Conservation (phyloP, 1,284 basidiomycete genomes). For the Ceraceosorus guamensis region DNA sequence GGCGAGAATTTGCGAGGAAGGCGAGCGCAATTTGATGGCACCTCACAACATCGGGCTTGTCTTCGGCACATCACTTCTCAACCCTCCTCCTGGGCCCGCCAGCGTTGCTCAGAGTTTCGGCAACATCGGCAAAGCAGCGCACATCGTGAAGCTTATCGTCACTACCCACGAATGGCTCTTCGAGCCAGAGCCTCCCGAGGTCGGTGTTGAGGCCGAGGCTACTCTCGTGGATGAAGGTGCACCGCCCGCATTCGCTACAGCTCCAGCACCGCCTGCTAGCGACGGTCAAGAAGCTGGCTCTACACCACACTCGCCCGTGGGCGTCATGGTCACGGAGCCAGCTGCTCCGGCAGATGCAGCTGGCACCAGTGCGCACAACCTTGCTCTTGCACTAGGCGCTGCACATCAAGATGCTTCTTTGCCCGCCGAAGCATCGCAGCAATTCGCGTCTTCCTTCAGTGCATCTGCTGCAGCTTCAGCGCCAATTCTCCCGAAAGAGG, state of each 20-base stretch:
- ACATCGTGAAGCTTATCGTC: constrained; percentile 45
- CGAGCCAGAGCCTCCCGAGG: constrained; percentile 32
- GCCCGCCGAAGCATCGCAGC: too few species aligned
- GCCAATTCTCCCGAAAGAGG: too few species aligned
- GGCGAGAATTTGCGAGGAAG: constrained; percentile 34
- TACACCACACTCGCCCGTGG: too few species aligned
- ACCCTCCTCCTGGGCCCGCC: constrained; percentile 34
- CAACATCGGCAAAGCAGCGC: constrained; percentile 43
- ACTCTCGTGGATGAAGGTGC: neutral
- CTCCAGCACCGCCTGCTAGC: neutral
- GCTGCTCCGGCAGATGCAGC: too few species aligned
- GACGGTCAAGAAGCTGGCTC: neutral
- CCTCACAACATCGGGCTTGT: constrained; percentile 46
- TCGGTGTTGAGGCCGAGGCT: constrained; percentile 14
- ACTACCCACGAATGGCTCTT: constrained; percentile 45
- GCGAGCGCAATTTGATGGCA: constrained; percentile 41
- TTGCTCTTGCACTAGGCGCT: too few species aligned
- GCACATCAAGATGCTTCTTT: too few species aligned
- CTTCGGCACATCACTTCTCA: constrained; percentile 46
- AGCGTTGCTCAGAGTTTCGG: constrained; percentile 33
- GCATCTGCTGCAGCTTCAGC: too few species aligned
- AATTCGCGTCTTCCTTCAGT: too few species aligned
- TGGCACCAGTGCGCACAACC: too few species aligned
- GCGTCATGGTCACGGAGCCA: too few species aligned
- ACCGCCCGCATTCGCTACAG: neutral